A percentile compares a stretch with the other conserved stretches of the same genome.
Evolutionary conservation across 164 flowering plant species (phyloP).

Genomic region (Vitis rupestris): DNA sequence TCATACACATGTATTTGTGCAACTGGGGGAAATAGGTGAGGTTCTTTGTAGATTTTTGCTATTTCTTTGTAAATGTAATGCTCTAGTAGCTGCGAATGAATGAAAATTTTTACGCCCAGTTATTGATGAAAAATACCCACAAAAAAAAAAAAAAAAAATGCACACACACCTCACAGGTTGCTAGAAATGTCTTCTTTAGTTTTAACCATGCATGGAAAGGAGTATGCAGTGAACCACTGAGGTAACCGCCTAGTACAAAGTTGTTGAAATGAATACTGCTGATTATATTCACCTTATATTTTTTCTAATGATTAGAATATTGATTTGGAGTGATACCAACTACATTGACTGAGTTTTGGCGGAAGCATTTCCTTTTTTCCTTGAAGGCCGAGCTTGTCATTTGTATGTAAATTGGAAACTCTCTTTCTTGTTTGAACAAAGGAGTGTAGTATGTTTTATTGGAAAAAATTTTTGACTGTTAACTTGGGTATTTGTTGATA

Average conservation of each 20-base stretch:
- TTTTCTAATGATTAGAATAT: no score
- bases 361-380: background rate
- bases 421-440: background rate
- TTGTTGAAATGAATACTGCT: no score
- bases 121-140: background rate
- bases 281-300: no score
- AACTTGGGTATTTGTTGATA: background rate
- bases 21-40: slow-evolving; percentile 86
- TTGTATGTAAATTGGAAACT: background rate
- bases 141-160: background rate
- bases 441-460: background rate
- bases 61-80: background rate
- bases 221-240: background rate
- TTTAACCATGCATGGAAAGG: no score
- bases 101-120: background rate
- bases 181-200: background rate
- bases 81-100: background rate
- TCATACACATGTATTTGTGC: slow-evolving; percentile 97
- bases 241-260: no score
- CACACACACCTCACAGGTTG: background rate
- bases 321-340: no score
- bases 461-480: background rate
- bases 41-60: background rate
- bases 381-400: background rate
- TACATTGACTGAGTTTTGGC: no score